Conservation (phyloP, 148 eudicot genomes). For the Fagopyrum esculentum region DNA sequence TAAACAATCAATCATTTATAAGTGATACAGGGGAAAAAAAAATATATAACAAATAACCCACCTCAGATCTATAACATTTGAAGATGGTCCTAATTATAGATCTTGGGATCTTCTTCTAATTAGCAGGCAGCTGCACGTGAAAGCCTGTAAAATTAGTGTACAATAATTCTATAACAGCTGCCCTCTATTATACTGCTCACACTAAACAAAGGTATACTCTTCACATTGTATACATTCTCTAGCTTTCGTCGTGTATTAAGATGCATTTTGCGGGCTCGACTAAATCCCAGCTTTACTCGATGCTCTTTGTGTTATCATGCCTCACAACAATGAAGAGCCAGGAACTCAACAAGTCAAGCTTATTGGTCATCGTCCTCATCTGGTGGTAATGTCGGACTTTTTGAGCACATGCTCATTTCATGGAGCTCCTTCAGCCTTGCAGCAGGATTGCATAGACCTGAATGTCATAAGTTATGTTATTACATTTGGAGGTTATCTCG, state of each 20-base stretch:
- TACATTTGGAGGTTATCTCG: neutral
- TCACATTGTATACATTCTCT: slow-evolving; percentile 6
- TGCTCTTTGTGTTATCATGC: neutral
- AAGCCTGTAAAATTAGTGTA: slow-evolving; percentile 7
- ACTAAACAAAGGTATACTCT: slow-evolving; percentile 3
- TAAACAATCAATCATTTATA: slow-evolving; percentile 1
- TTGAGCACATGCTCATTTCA: slow-evolving; percentile 38
- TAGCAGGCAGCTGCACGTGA: slow-evolving; percentile 7
- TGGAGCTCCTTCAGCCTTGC: slow-evolving; percentile 50
- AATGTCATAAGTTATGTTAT: neutral
- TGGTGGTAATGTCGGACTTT: slow-evolving; percentile 55
- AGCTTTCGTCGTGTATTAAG: neutral
- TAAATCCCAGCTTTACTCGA: neutral
- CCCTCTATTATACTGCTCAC: neutral
- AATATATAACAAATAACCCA: neutral
- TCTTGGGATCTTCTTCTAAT: slow-evolving; percentile 10
- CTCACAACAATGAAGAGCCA: neutral
- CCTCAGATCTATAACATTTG: slow-evolving; percentile 14
- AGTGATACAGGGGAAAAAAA: neutral
- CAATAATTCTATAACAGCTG: neutral
- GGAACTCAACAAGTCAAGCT: neutral
- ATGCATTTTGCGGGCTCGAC: neutral
- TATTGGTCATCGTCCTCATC: slow-evolving; percentile 33
- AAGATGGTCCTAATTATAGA: slow-evolving; percentile 4
- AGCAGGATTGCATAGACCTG: slow-evolving; percentile 58